Conservation (phyloP, 352 stramenopile genomes). For the Phytophthora foliorum region DNA sequence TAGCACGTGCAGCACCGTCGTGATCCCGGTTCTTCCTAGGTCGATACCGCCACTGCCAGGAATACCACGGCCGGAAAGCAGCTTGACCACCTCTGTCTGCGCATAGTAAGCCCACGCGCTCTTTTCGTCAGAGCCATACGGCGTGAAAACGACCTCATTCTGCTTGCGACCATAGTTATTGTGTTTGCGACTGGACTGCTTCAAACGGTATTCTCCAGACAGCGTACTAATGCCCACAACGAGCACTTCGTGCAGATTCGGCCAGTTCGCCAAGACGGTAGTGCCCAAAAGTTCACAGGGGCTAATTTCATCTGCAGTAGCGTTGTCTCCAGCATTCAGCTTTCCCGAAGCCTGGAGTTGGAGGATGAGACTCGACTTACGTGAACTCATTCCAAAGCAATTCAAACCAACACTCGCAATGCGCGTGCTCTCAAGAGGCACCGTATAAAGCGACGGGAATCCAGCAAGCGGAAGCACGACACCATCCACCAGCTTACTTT, state of each 20-base stretch:
- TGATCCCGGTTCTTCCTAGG: slow-evolving; percentile 89
- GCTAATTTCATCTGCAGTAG: slow-evolving; percentile 38
- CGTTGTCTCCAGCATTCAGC: slow-evolving; percentile 27
- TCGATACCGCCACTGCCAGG: slow-evolving; percentile 94
- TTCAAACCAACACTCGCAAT: slow-evolving; percentile 91
- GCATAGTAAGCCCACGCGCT: slow-evolving; percentile 75
- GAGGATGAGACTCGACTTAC: slow-evolving; percentile 83
- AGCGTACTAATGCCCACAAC: slow-evolving; percentile 84
- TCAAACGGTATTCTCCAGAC: slow-evolving; percentile 68
- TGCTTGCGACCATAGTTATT: slow-evolving; percentile 28
- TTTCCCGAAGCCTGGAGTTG: slow-evolving; percentile 49
- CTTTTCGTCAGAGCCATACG: slow-evolving; percentile 63
- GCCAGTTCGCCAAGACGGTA: slow-evolving; percentile 97
- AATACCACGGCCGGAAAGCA: slow-evolving; percentile 78
- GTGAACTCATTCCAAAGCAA: slow-evolving; percentile 94
- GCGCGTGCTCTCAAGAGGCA: slow-evolving; percentile 59
- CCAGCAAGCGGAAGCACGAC: slow-evolving; percentile 80
- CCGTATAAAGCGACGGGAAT: slow-evolving; percentile 81
- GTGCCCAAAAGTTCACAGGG: slow-evolving; percentile 62
- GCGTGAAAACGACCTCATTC: slow-evolving; percentile 50
- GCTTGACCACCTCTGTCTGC: slow-evolving; percentile 70
- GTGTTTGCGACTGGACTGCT: slow-evolving; percentile 32
- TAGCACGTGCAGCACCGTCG: slow-evolving; percentile 83
- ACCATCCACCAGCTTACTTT: slow-evolving; percentile 78
- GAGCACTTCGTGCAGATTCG: slow-evolving; percentile 97